These are phyloP conservation scores for Ophiostoma angusticollis DNA, from an alignment of 2,329 filamentous ascomycete species.

Conservation along the genomic window DNA sequence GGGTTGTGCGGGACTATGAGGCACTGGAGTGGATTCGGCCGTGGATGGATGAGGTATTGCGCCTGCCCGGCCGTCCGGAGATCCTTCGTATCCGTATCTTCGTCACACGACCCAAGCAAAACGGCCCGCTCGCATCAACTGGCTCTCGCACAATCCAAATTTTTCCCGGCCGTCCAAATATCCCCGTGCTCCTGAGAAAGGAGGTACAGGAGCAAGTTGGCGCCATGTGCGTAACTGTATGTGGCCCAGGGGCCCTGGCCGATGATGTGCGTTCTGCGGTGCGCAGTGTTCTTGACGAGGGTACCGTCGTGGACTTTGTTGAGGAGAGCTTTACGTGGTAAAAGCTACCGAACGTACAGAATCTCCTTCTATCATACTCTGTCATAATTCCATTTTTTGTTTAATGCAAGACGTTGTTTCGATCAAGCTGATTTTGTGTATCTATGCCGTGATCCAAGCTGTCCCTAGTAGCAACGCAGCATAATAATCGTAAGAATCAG, in stretches of 20 bases:
- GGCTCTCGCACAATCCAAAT: constrained; percentile 69
- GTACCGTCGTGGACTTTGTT: constrained; percentile 56
- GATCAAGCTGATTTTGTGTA: not conserved
- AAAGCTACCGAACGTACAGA: no score
- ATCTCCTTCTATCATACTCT: no score
- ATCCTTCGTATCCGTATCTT: constrained; percentile 80
- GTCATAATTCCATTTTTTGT: no score
- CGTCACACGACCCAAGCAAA: constrained; percentile 73
- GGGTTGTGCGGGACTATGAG: constrained; percentile 84
- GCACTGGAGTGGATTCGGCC: constrained; percentile 87
- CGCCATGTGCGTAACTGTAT: constrained; percentile 77
- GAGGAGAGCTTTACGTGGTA: constrained; percentile 66
- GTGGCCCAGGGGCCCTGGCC: constrained; percentile 60
- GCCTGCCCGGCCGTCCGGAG: constrained; percentile 68
- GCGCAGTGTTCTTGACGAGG: constrained; percentile 45
- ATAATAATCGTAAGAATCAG: no score
- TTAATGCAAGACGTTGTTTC: not conserved
- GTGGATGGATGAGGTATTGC: constrained; percentile 65
- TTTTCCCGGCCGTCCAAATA: constrained; percentile 79
- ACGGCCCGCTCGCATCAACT: constrained; percentile 50
- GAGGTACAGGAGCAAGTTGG: constrained; percentile 75
- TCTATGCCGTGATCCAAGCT: no score
- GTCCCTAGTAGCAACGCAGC: no score
- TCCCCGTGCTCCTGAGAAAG: constrained; percentile 63
- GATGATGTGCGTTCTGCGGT: constrained; percentile 64